Percentiles rank a stretch among this genome's conserved stretches.
Evolutionary conservation across 257 asterid species (phyloP).

Genomic region (Nyctanthes arbortristis): DNA sequence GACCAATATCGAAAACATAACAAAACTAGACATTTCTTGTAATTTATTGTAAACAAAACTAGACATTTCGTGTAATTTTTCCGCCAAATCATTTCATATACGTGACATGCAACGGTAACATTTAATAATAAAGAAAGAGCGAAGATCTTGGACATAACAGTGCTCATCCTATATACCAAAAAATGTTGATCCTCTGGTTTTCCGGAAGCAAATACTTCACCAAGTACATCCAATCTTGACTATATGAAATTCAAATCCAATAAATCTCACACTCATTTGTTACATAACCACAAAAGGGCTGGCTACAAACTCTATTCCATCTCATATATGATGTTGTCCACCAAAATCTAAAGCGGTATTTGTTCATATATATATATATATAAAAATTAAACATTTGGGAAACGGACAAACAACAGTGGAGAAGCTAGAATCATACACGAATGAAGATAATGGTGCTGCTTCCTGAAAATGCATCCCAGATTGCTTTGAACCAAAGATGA

Average conservation of each 20-base stretch:
- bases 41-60: no score
- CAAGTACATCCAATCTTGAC: neutral
- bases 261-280: neutral
- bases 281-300: neutral
- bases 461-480: neutral
- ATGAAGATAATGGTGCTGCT: neutral
- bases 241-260: neutral
- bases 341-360: neutral
- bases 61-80: no score
- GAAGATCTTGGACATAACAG: no score
- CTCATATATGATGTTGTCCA: neutral
- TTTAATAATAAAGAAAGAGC: no score
- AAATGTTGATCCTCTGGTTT: no score
- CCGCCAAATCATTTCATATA: no score
- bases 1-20: no score
- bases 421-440: neutral
- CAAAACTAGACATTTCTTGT: no score
- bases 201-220: no score
- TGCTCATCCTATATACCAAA: no score
- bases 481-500: neutral
- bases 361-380: no score
- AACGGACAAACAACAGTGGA: neutral
- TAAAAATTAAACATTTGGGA: neutral
- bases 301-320: neutral
- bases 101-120: no score